Conservation (phyloP, 208 protist species). For the Trypanosoma congolense region DNA sequence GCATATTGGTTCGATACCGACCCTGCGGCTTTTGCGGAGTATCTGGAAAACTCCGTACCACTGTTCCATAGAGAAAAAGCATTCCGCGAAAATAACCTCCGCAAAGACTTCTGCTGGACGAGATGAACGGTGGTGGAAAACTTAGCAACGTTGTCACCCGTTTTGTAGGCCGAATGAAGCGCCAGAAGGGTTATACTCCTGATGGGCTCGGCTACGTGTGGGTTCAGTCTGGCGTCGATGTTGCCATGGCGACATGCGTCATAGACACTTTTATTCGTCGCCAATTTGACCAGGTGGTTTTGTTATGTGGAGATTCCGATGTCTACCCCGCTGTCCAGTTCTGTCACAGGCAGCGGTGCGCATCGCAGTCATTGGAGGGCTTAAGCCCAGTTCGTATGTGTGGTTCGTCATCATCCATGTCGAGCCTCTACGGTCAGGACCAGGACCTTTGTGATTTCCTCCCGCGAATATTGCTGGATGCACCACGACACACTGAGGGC, state of each 20-base stretch:
- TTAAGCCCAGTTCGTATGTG: constrained; percentile 71
- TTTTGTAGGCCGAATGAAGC: constrained; percentile 81
- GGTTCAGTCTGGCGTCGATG: constrained; percentile 83
- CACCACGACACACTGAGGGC: constrained; percentile 51
- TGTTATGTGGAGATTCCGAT: constrained; percentile 80
- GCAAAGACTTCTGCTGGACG: constrained; percentile 61
- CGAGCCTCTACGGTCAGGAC: constrained; percentile 69
- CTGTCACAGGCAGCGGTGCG: constrained; percentile 64
- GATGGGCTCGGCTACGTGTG: constrained; percentile 75
- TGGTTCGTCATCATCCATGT: constrained; percentile 64
- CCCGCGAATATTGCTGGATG: constrained; percentile 71
- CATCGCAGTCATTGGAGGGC: constrained; percentile 20
- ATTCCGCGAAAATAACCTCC: constrained; percentile 46
- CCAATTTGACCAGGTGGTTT: constrained; percentile 75
- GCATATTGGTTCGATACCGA: constrained; percentile 87
- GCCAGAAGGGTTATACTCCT: constrained; percentile 58
- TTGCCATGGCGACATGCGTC: constrained; percentile 70
- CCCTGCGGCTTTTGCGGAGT: constrained; percentile 65
- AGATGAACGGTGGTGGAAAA: constrained; percentile 72
- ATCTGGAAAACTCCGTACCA: constrained; percentile 73
- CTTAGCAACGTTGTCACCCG: constrained; percentile 77
- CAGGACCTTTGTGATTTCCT: constrained; percentile 84
- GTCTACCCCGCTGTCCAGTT: constrained; percentile 73
- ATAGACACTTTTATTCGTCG: constrained; percentile 69
- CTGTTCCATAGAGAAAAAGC: constrained; percentile 50